These are phyloP conservation scores for Dacryopinax primogenitus DNA, from an alignment of 768 basidiomycete genomes.

Conservation along the genomic window DNA sequence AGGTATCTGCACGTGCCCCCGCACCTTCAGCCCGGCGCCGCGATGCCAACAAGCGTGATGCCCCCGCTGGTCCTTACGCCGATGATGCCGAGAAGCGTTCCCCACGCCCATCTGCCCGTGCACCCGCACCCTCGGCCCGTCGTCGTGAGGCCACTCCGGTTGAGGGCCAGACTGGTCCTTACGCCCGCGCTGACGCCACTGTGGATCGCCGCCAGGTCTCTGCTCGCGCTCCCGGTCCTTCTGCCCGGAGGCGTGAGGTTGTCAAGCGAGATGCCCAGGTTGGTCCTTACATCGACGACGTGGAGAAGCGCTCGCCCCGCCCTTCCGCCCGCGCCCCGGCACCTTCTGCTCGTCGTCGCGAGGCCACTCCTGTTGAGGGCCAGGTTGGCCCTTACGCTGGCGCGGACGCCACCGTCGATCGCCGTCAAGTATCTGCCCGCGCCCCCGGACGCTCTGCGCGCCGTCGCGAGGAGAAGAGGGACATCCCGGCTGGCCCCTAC, in stretches of 20 bases:
- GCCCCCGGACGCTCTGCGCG: background rate
- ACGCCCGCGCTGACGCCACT: background rate
- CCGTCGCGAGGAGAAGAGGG: background rate
- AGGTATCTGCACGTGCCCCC: background rate
- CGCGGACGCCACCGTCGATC: background rate
- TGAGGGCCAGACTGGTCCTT: background rate
- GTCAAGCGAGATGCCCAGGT: background rate
- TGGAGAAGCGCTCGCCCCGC: background rate
- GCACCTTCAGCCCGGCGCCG: background rate
- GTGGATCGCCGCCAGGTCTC: constrained; percentile 2
- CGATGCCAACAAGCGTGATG: background rate
- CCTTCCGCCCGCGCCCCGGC: background rate
- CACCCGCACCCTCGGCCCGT: background rate
- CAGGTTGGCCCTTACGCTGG: background rate
- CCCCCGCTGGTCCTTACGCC: background rate
- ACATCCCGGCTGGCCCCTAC: background rate
- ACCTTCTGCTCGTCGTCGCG: background rate
- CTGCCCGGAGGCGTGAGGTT: background rate
- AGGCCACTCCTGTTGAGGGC: constrained; percentile 1
- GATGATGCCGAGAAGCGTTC: constrained; percentile 4
- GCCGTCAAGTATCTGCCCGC: background rate
- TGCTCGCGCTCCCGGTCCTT: background rate
- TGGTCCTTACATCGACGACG: background rate
- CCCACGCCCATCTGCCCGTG: background rate
- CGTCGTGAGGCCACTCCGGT: background rate